Percentiles rank a stretch among this genome's conserved stretches.
These are phyloP conservation scores for Brassica balearica DNA, from an alignment of 441 rosid genomes.

Conservation along the genomic window DNA sequence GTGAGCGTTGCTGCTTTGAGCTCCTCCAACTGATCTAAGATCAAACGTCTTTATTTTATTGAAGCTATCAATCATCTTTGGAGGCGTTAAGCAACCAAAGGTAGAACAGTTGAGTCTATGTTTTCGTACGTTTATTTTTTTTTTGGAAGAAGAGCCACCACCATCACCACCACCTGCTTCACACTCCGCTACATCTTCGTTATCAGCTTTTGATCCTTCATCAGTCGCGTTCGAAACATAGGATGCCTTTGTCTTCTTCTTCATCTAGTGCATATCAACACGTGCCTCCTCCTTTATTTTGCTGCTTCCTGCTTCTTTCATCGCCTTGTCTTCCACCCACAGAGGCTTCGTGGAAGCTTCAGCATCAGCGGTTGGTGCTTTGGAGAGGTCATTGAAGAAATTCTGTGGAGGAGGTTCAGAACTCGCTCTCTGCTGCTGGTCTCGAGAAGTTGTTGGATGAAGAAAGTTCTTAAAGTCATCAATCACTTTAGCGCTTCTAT, in stretches of 20 bases:
- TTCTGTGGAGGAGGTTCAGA: neutral
- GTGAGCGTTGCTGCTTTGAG: too few relatives aligned
- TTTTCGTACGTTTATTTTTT: too few relatives aligned
- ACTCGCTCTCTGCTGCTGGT: neutral
- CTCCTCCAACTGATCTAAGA: too few relatives aligned
- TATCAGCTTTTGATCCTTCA: too few relatives aligned
- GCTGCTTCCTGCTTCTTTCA: neutral
- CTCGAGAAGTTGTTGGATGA: constrained; percentile 1
- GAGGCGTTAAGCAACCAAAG: too few relatives aligned
- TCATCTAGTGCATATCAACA: neutral
- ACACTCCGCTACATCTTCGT: too few relatives aligned
- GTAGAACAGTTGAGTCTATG: too few relatives aligned
- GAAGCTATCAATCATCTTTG: too few relatives aligned
- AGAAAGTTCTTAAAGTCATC: neutral
- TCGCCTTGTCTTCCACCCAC: neutral
- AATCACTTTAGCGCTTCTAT: constrained; percentile 11
- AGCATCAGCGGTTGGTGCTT: neutral
- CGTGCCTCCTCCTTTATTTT: neutral
- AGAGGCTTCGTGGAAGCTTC: constrained; percentile 7
- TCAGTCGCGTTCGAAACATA: too few relatives aligned
- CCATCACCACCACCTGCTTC: too few relatives aligned
- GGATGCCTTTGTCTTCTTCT: neutral
- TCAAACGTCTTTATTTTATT: too few relatives aligned
- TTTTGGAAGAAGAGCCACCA: too few relatives aligned
- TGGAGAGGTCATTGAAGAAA: constrained; percentile 10